Percentiles rank a stretch among this genome's conserved stretches.
phyloP scores from a whole-genome alignment of 169 alveolate species.

The Cryptosporidium baileyi region DNA sequence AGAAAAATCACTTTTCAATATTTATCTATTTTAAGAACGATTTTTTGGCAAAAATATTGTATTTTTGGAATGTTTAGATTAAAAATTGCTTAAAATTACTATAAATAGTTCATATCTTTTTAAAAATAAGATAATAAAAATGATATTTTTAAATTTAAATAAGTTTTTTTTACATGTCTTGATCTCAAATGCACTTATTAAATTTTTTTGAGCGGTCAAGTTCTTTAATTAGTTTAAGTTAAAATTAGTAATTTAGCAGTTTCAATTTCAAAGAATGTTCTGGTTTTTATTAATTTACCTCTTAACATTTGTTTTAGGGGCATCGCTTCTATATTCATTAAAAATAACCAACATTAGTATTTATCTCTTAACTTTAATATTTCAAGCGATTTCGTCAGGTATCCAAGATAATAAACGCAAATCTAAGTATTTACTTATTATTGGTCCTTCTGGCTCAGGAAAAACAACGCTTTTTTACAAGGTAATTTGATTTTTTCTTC shows the following conservation, averaged over 20 bases:
- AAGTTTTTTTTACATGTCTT: not conserved
- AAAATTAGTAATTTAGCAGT: not conserved
- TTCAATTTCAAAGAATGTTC: slow-evolving; percentile 10
- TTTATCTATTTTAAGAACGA: too few species aligned
- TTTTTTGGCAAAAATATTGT: too few species aligned
- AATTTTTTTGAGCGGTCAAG: not conserved
- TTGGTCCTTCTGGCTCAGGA: slow-evolving; percentile 72
- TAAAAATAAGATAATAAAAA: too few species aligned
- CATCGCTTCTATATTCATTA: slow-evolving; percentile 25
- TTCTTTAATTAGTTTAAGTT: too few species aligned
- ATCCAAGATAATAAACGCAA: not conserved
- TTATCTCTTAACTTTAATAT: not conserved
- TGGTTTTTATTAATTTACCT: not conserved
- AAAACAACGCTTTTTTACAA: slow-evolving; percentile 60
- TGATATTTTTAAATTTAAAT: not conserved
- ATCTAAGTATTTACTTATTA: not conserved
- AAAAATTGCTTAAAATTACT: too few species aligned
- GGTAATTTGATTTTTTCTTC: slow-evolving; percentile 37
- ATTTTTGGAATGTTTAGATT: too few species aligned
- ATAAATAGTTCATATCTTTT: not conserved
- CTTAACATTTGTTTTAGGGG: not conserved
- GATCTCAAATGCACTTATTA: not conserved
- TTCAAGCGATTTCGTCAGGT: not conserved
- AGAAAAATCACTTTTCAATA: too few species aligned
- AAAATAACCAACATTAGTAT: not conserved